Conservation (phyloP, 2,329 filamentous ascomycete genomes). For the Cladophialophora exuberans region DNA sequence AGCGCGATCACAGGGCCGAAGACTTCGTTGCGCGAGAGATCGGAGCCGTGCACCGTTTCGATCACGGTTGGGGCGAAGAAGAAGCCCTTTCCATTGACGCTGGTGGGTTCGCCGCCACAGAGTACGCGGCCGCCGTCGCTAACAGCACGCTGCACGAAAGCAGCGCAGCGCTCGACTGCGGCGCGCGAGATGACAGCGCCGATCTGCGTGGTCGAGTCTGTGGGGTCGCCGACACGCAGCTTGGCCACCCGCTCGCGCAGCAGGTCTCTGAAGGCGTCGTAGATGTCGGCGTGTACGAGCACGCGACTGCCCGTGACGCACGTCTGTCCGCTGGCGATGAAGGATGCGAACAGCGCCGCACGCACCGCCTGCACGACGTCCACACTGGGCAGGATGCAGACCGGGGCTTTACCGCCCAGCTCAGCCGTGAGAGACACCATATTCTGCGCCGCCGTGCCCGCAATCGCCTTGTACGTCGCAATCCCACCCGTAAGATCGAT, state of each 20-base stretch:
- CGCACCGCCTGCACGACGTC: constrained; percentile 32
- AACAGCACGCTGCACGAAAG: constrained; percentile 42
- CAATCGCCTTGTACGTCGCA: constrained; percentile 34
- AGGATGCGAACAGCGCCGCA: constrained; percentile 45
- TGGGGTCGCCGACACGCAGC: constrained; percentile 60
- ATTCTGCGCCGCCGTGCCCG: constrained; percentile 22
- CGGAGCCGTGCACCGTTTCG: constrained; percentile 36
- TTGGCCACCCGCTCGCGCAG: constrained; percentile 54
- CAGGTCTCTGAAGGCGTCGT: constrained; percentile 45
- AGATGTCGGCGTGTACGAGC: constrained; percentile 53
- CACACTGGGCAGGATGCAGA: constrained; percentile 34
- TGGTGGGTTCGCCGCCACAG: constrained; percentile 55
- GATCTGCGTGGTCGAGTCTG: constrained; percentile 63
- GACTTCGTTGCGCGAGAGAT: constrained; percentile 47
- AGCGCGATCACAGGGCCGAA: constrained; percentile 58
- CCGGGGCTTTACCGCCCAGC: constrained; percentile 36
- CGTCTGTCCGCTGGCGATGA: constrained; percentile 60
- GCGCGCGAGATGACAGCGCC: constrained; percentile 62
- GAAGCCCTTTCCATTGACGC: constrained; percentile 56
- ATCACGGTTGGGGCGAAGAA: constrained; percentile 54
- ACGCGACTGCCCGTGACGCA: constrained; percentile 60
- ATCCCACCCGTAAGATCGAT: constrained; percentile 35
- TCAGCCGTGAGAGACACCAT: constrained; percentile 35
- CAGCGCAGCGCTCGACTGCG: constrained; percentile 47
- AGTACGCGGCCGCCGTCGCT: constrained; percentile 47